Conservation (phyloP, 139 green algal genomes). For the Coelastrella sp. region DNA sequence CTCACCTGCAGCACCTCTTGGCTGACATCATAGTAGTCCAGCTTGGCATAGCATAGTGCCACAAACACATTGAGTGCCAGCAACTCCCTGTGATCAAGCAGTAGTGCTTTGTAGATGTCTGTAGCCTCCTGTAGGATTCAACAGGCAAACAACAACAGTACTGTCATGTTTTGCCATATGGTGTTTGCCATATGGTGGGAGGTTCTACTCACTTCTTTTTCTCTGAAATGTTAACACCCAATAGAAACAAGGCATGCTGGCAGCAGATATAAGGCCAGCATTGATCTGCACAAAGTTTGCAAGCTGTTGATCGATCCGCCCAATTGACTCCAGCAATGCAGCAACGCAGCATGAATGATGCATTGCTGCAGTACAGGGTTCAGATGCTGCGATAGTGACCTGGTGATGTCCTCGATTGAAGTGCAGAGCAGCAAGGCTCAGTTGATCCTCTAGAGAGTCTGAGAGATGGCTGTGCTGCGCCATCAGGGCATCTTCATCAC, state of each 20-base stretch:
- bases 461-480: conserved; percentile 75
- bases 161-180: neutral
- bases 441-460: conserved; percentile 84
- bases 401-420: conserved; percentile 77
- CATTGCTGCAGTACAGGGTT: neutral
- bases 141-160: neutral
- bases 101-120: conserved; percentile 88
- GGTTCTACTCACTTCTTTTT: too few relatives aligned
- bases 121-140: conserved; percentile 63
- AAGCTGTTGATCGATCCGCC: too few relatives aligned
- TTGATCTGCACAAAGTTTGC: too few relatives aligned
- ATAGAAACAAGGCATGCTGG: too few relatives aligned
- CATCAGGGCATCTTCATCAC: conserved; percentile 82
- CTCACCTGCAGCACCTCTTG: conserved; percentile 80
- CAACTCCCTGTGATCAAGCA: conserved; percentile 78
- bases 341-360: too few relatives aligned
- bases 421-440: conserved; percentile 78
- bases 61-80: conserved; percentile 88
- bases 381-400: neutral
- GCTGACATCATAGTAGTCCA: conserved; percentile 91
- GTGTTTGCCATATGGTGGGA: too few relatives aligned
- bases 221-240: too few relatives aligned
- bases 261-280: too few relatives aligned
- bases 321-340: too few relatives aligned
- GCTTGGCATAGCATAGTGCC: conserved; percentile 87